phyloP scores from a whole-genome alignment of 345 rosid genomes.

The Cardamine chenopodiifolia region DNA sequence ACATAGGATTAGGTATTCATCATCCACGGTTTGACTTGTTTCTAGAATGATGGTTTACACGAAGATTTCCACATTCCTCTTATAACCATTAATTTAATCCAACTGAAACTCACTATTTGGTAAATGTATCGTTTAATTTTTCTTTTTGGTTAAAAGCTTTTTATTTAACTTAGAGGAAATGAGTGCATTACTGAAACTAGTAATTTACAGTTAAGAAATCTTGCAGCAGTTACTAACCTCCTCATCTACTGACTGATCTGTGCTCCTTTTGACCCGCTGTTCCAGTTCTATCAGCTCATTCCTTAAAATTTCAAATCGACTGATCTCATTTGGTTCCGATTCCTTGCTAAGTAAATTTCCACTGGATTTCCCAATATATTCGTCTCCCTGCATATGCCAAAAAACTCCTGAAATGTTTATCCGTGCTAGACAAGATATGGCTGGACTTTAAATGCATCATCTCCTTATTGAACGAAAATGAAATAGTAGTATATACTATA shows the following conservation, averaged over 20 bases:
- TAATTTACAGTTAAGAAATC: background rate
- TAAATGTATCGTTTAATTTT: background rate
- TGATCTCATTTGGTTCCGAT: conserved; percentile 66
- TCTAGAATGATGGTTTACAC: background rate
- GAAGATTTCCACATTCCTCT: conserved; percentile 3
- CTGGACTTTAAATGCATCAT: conserved; percentile 1
- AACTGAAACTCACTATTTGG: too few species aligned
- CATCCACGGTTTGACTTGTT: conserved; percentile 4
- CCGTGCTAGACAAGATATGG: conserved; percentile 22
- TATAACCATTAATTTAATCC: too few species aligned
- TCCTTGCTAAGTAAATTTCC: conserved; percentile 47
- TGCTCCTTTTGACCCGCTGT: conserved; percentile 72
- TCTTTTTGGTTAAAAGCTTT: background rate
- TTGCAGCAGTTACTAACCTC: conserved; percentile 54
- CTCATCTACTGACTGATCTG: conserved; percentile 66
- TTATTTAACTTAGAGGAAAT: background rate
- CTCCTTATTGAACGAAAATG: conserved; percentile 5
- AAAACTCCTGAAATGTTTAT: conserved; percentile 20
- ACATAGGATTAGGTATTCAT: conserved; percentile 9
- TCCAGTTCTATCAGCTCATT: conserved; percentile 92
- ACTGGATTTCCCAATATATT: conserved; percentile 39
- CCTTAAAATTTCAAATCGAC: conserved; percentile 76
- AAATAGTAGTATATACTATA: conserved; percentile 18
- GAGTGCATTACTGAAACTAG: conserved; percentile 11
- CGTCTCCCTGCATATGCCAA: conserved; percentile 61